Percentiles rank a stretch among this genome's conserved stretches.
Evolutionary conservation across 768 basidiomycete genomes (phyloP).

Genomic region (Termitomyces sp.): DNA sequence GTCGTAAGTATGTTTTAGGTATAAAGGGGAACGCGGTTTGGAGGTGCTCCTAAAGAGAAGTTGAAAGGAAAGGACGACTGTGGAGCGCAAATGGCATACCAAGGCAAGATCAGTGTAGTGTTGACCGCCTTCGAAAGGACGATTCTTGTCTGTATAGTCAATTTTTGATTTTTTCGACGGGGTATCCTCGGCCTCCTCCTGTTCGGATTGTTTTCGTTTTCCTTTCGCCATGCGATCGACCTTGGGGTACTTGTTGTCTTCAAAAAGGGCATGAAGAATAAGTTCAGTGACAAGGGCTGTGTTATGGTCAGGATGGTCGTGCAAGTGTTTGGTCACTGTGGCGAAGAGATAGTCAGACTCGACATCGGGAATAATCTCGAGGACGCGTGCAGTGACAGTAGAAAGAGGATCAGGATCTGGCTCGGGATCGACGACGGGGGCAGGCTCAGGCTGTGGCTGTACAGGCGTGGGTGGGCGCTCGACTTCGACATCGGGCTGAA

Average conservation of each 20-base stretch:
- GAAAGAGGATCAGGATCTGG: constrained; percentile 20
- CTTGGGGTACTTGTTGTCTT: constrained; percentile 57
- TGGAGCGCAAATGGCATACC: constrained; percentile 30
- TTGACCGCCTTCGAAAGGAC: constrained; percentile 37
- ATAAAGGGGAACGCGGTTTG: constrained; percentile 54
- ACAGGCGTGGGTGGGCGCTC: not conserved
- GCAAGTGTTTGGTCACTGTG: constrained; percentile 44
- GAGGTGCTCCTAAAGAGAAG: constrained; percentile 42
- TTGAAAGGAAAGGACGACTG: not conserved
- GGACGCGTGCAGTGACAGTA: constrained; percentile 41
- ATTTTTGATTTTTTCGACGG: constrained; percentile 37
- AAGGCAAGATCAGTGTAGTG: constrained; percentile 50
- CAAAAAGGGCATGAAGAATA: constrained; percentile 60
- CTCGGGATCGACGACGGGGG: not conserved
- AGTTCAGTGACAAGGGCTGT: constrained; percentile 41
- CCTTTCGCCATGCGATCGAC: constrained; percentile 32
- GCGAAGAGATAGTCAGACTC: constrained; percentile 47
- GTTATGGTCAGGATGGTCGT: constrained; percentile 20
- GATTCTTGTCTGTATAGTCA: constrained; percentile 51
- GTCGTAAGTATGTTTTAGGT: constrained; percentile 51
- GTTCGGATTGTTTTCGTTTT: constrained; percentile 30
- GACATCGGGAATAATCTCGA: constrained; percentile 73
- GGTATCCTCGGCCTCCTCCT: constrained; percentile 23
- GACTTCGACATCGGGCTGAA: not conserved
- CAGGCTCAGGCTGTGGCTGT: not conserved